Base-by-base conservation (phyloP, 23 red algal species). In the Porphyridium purpureum region DNA sequence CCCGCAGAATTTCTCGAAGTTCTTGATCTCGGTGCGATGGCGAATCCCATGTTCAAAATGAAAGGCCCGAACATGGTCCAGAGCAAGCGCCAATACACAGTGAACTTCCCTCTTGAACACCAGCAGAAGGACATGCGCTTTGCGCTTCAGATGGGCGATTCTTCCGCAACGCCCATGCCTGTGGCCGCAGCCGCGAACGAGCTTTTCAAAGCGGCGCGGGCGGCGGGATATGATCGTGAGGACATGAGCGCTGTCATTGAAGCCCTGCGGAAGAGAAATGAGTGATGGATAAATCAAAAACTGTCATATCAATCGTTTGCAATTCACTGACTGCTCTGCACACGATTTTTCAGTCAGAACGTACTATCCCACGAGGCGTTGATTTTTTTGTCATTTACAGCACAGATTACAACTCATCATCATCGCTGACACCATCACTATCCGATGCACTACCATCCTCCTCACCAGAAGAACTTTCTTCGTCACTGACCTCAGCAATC, bases 81-180 rank as follows among this genome's bases (percentile, higher is more conserved):
- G 5, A 59, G 54, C 11, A 54, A 35, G 7, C 60, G 57, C 46
- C 59, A 62, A 27, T 92, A 92, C 57, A 67, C 60, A 23, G 49
- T 67, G n/a, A 72, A 92, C 57, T 92, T 92, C 51, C 72, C 83
- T 2, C 66, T 92, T 5, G 72, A 92, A 50, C 83, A 92, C 61
- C 62, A 64, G 8, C 73, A 80, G 59, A 92, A 92, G 59, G 83
- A 92, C 30, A 36, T 92, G 2, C 83, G 83, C 21, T 92, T 92
- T 41, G 72, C 83, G 33, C 60, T 74, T 44, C 26, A 34, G 40
- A 61, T 92, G 33, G 83, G 54, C 31, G 72, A 92, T 22, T 66
- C 79, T 19, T 33, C 62, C 9, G 72, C 53, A 22, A 52, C 73
- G 27, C 62, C 36, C 28, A 77, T 92, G 62, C 54, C 58, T 1